Percentiles rank a stretch among this genome's conserved stretches.
Conservation (phyloP, 139 green algal genomes). For the Chlorella sp. region DNA sequence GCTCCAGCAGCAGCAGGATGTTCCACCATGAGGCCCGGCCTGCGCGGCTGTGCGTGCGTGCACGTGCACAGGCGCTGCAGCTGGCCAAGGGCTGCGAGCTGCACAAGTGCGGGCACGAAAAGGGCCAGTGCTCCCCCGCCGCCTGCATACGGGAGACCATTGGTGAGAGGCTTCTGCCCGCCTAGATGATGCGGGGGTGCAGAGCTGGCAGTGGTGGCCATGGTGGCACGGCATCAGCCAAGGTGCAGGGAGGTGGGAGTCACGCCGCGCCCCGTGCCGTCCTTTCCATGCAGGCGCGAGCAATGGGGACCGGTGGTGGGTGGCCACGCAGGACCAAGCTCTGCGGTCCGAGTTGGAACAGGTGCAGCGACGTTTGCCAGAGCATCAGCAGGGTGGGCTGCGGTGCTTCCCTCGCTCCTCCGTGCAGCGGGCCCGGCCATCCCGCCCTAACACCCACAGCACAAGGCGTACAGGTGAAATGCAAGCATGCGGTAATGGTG, state of each 20-base stretch:
- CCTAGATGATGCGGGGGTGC: not conserved
- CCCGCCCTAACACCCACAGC: too few species aligned
- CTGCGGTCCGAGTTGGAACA: slow-evolving; percentile 25
- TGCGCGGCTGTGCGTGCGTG: too few species aligned
- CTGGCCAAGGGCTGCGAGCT: slow-evolving; percentile 23
- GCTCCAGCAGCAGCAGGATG: too few species aligned
- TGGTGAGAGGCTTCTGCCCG: not conserved
- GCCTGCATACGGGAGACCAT: slow-evolving; percentile 48
- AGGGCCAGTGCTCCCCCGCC: slow-evolving; percentile 17
- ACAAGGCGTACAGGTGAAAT: too few species aligned
- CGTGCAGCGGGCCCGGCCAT: too few species aligned
- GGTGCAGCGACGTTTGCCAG: too few species aligned
- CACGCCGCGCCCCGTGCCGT: too few species aligned
- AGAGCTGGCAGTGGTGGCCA: not conserved
- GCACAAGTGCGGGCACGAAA: slow-evolving; percentile 61
- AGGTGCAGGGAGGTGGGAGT: too few species aligned
- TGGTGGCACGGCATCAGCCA: not conserved
- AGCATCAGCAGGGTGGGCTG: too few species aligned
- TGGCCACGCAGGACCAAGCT: slow-evolving; percentile 32
- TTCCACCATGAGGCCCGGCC: too few species aligned
- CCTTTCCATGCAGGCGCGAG: slow-evolving; percentile 12
- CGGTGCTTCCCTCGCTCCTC: too few species aligned
- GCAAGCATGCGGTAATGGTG: too few species aligned
- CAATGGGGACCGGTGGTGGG: slow-evolving; percentile 36
- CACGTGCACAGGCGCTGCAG: slow-evolving; percentile 12